Conservation (phyloP, 345 rosid genomes). For the Eucalyptus virginea region DNA sequence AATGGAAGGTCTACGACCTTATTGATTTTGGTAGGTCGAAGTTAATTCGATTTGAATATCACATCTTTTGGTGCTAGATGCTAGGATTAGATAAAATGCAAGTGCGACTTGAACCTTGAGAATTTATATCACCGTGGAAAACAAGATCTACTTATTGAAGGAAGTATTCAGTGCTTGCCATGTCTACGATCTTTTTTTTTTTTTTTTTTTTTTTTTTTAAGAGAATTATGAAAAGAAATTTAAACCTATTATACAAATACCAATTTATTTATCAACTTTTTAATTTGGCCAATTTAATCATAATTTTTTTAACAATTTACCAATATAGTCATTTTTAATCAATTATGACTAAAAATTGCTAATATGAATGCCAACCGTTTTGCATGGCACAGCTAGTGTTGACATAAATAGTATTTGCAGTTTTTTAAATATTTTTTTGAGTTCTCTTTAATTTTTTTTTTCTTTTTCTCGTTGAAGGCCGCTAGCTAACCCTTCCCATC, state of each 20-base stretch:
- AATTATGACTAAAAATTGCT: background rate
- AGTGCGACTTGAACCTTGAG: background rate
- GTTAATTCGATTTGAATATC: background rate
- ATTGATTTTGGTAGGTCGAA: background rate
- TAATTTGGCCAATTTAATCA: background rate
- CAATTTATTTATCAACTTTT: background rate
- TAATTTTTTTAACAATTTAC: rapidly evolving
- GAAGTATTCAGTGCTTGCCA: background rate
- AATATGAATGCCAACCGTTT: rapidly evolving
- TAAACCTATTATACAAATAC: background rate
- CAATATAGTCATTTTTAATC: rapidly evolving
- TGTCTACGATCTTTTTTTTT: rapidly evolving
- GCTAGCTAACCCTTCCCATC: rapidly evolving
- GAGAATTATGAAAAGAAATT: background rate
- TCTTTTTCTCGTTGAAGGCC: background rate
- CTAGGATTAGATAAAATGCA: background rate
- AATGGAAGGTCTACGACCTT: background rate
- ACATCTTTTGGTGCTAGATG: background rate
- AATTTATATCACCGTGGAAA: background rate
- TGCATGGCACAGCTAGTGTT: rapidly evolving
- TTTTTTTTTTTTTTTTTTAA: no score
- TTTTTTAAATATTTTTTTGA: background rate
- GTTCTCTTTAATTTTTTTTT: background rate
- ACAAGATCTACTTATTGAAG: background rate
- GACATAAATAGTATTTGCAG: background rate